Percentiles rank a stretch among this genome's conserved stretches.
phyloP scores from a whole-genome alignment of 2,329 filamentous ascomycete genomes.

The Aotearoamyces nothofagi region DNA sequence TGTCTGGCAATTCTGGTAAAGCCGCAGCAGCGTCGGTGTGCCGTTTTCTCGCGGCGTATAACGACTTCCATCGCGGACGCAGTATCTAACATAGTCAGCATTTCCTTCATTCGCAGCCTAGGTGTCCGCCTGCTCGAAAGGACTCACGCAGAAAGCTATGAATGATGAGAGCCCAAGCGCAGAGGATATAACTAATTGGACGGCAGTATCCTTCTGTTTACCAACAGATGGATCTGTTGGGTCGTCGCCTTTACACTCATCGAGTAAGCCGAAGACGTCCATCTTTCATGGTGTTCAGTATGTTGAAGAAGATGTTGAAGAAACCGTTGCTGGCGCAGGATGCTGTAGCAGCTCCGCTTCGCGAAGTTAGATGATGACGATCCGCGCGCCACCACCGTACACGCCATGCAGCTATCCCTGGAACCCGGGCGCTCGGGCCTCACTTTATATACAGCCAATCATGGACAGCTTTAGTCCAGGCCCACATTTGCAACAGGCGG shows the following conservation, averaged over 20 bases:
- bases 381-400: no score
- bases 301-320: no score
- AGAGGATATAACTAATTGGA: constrained; percentile 61
- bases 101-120: not conserved
- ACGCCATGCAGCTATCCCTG: no score
- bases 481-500: no score
- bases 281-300: constrained; percentile 4
- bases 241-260: constrained; percentile 11
- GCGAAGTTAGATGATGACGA: no score
- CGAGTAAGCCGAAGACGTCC: constrained; percentile 4
- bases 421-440: no score
- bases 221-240: constrained; percentile 14
- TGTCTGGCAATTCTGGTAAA: constrained; percentile 68
- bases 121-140: constrained; percentile 2
- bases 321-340: no score
- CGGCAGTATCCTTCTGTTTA: constrained; percentile 18
- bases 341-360: no score
- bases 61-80: constrained; percentile 76
- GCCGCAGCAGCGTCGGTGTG: constrained; percentile 41
- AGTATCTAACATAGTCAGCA: constrained; percentile 44
- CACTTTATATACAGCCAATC: no score
- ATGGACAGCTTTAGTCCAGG: no score
- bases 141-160: constrained; percentile 57
- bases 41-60: constrained; percentile 81
- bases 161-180: constrained; percentile 57